Conservation (phyloP, 106 monocot species). For the Acanthochlamys bracteata region DNA sequence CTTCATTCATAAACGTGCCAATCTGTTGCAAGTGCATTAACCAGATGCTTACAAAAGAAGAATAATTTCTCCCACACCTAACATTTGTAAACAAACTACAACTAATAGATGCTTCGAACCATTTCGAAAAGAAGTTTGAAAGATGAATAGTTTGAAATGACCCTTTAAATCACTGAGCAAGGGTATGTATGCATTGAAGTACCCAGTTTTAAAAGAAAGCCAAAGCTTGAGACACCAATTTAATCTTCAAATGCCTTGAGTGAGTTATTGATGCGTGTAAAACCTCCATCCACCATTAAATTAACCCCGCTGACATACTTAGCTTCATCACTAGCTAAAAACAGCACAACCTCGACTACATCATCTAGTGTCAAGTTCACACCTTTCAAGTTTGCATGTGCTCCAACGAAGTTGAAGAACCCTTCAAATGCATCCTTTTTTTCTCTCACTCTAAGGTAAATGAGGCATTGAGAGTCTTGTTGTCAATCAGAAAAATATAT, state of each 20-base stretch:
- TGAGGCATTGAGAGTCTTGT: conserved; percentile 34
- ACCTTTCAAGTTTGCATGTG: conserved; percentile 56
- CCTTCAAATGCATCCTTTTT: conserved; percentile 21
- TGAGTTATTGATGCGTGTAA: conserved; percentile 27
- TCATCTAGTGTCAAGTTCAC: conserved; percentile 35
- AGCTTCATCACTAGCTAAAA: conserved; percentile 68
- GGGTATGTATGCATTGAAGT: background rate
- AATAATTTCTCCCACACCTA: too few species aligned
- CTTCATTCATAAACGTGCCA: too few species aligned
- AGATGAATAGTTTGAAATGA: too few species aligned
- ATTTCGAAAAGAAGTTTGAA: too few species aligned
- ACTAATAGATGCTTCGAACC: too few species aligned
- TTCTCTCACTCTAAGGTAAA: conserved; percentile 22
- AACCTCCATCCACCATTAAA: conserved; percentile 58
- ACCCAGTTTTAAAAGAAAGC: background rate
- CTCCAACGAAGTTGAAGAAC: conserved; percentile 31
- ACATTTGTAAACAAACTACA: too few species aligned
- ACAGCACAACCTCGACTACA: conserved; percentile 64
- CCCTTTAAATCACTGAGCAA: too few species aligned
- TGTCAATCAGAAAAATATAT: too few species aligned
- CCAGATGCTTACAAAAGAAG: too few species aligned
- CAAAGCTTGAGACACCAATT: conserved; percentile 1
- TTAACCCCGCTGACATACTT: conserved; percentile 60
- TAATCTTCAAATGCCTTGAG: conserved; percentile 15
- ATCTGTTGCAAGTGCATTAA: too few species aligned